Percentiles rank a stretch among this genome's conserved stretches.
Evolutionary conservation across 192 early-diverging fungal genomes (phyloP).

Genomic region (Diversispora eburnea): DNA sequence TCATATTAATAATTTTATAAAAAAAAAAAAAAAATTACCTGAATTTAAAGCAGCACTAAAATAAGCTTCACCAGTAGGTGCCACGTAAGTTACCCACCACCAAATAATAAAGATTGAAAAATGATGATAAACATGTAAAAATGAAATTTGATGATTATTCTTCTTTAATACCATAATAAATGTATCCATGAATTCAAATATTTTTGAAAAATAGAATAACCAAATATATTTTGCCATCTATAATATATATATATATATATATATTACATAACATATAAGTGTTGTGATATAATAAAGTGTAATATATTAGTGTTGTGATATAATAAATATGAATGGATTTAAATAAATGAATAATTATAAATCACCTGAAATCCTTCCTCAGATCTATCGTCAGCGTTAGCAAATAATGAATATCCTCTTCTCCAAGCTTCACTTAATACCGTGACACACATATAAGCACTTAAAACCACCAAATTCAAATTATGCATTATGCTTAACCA

Average conservation of each 20-base stretch:
- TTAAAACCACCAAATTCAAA: conserved; percentile 50
- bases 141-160: conserved; percentile 64
- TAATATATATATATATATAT: too few relatives aligned
- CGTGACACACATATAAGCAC: conserved; percentile 53
- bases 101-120: conserved; percentile 59
- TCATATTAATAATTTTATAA: not conserved
- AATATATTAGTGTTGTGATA: not conserved
- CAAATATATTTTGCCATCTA: conserved; percentile 65
- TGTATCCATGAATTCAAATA: conserved; percentile 60
- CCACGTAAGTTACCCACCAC: conserved; percentile 55
- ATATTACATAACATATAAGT: too few relatives aligned
- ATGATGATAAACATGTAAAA: conserved; percentile 68
- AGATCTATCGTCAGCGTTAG: conserved; percentile 49
- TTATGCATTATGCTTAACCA: conserved; percentile 52
- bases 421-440: conserved; percentile 47
- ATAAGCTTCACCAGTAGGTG: conserved; percentile 57
- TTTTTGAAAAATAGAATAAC: conserved; percentile 65
- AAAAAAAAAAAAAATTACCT: conserved; percentile 2
- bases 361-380: conserved; percentile 45
- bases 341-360: conserved; percentile 1
- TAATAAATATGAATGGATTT: not conserved
- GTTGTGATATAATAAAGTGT: not conserved
- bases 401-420: conserved; percentile 46
- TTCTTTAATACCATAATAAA: conserved; percentile 68
- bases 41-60: conserved; percentile 25